Percentiles rank a stretch among this genome's conserved stretches.
Conservation (phyloP, 2,329 filamentous ascomycete species). For the Neoscytalidium dimidiatum region DNA sequence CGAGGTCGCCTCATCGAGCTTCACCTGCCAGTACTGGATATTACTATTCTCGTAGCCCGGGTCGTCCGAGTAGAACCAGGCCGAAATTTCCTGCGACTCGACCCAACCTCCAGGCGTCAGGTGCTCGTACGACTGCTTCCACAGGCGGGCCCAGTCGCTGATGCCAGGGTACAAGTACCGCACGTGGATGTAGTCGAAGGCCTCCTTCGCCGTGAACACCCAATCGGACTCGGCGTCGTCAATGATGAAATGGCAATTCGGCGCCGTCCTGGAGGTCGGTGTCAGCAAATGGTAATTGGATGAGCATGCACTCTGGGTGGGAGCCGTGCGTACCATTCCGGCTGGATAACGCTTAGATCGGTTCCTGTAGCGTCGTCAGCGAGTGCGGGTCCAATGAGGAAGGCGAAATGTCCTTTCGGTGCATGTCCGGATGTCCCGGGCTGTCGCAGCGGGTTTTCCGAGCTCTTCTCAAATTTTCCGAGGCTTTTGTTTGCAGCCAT, state of each 20-base stretch:
- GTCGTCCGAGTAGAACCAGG: constrained; percentile 14
- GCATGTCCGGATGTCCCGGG: not conserved
- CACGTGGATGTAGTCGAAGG: constrained; percentile 47
- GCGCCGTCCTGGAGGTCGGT: constrained; percentile 41
- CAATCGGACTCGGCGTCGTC: constrained; percentile 48
- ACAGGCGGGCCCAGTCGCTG: constrained; percentile 5
- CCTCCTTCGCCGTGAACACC: constrained; percentile 30
- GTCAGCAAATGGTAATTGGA: not conserved
- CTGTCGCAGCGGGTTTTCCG: not conserved
- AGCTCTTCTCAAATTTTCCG: too few relatives aligned
- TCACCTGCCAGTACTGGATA: not conserved
- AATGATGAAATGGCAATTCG: constrained; percentile 50
- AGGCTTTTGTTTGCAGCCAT: too few relatives aligned
- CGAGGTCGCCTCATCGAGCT: not conserved
- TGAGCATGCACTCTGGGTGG: constrained; percentile 23
- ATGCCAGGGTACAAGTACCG: constrained; percentile 14
- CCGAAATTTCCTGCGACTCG: constrained; percentile 14
- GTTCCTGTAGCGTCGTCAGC: constrained; percentile 22
- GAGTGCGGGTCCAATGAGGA: not conserved
- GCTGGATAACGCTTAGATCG: constrained; percentile 54
- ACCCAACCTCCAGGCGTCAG: constrained; percentile 14
- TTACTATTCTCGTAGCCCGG: constrained; percentile 4
- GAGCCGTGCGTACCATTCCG: constrained; percentile 36
- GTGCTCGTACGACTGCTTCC: constrained; percentile 11
- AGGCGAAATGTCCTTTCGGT: not conserved